These are phyloP conservation scores for Starmera amethionina DNA, from an alignment of 805 yeast genomes.

Conservation along the genomic window DNA sequence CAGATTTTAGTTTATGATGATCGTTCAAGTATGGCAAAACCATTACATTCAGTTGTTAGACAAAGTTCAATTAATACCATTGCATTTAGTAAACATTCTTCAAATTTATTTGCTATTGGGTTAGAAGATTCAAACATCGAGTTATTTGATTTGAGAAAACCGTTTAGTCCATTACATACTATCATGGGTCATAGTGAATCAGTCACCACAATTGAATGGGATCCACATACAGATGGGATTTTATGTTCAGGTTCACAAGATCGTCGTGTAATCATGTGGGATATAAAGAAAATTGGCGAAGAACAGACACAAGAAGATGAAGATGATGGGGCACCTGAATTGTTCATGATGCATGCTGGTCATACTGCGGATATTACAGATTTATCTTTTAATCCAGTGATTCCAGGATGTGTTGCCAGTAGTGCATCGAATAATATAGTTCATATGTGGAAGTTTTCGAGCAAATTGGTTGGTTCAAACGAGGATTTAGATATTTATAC, in stretches of 20 bases:
- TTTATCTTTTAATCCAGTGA: constrained; percentile 52
- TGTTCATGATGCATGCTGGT: constrained; percentile 89
- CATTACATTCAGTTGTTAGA: constrained; percentile 19
- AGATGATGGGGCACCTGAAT: constrained; percentile 84
- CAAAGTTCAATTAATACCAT: constrained; percentile 46
- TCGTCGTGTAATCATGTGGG: constrained; percentile 76
- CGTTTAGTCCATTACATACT: constrained; percentile 44
- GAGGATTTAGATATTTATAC: constrained; percentile 8
- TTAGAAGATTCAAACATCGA: constrained; percentile 58
- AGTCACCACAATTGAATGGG: constrained; percentile 67
- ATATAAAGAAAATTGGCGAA: constrained; percentile 66
- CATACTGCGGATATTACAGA: constrained; percentile 74
- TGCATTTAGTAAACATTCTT: constrained; percentile 54
- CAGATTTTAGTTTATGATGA: constrained; percentile 44
- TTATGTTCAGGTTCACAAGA: constrained; percentile 72
- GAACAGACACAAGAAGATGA: constrained; percentile 83
- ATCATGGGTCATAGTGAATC: constrained; percentile 76
- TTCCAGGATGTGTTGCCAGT: constrained; percentile 71
- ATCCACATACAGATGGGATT: constrained; percentile 68
- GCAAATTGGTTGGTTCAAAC: constrained; percentile 23
- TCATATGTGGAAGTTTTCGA: constrained; percentile 35
- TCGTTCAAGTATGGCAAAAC: constrained; percentile 21
- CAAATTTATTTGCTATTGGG: constrained; percentile 56
- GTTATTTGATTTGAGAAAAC: constrained; percentile 51
- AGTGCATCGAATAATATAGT: constrained; percentile 34